Conservation (phyloP, 345 rosid genomes). For the Diplotaxis tenuifolia region DNA sequence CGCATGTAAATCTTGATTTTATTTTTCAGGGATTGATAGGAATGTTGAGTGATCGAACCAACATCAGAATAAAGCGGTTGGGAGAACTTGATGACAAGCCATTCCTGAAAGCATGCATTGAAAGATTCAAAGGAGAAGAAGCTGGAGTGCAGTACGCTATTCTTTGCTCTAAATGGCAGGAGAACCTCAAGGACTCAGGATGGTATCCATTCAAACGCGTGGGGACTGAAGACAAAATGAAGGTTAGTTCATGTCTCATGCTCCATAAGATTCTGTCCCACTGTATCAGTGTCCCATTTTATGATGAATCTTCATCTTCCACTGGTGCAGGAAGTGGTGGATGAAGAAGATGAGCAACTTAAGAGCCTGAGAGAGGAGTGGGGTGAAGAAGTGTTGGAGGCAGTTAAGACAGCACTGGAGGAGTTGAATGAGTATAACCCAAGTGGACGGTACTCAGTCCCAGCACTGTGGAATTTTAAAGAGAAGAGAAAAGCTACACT, state of each 20-base stretch:
- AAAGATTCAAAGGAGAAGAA: constrained; percentile 49
- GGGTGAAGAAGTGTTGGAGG: constrained; percentile 53
- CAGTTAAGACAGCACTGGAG: constrained; percentile 65
- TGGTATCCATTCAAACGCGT: constrained; percentile 73
- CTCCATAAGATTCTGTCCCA: not conserved
- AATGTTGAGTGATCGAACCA: constrained; percentile 34
- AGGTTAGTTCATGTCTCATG: constrained; percentile 15
- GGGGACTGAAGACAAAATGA: constrained; percentile 34
- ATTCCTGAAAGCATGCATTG: constrained; percentile 52
- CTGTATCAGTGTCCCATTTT: not conserved
- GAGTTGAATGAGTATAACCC: constrained; percentile 74
- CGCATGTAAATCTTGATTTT: not conserved
- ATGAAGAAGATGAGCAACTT: constrained; percentile 71
- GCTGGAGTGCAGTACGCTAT: constrained; percentile 49
- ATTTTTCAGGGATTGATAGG: constrained; percentile 50
- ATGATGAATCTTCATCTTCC: not conserved
- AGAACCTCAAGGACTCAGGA: constrained; percentile 45
- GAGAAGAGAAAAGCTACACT: constrained; percentile 70
- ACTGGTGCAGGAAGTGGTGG: constrained; percentile 56
- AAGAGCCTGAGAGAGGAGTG: constrained; percentile 53
- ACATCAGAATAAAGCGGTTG: constrained; percentile 69
- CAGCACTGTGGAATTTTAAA: constrained; percentile 68
- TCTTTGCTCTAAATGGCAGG: constrained; percentile 72
- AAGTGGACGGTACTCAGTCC: constrained; percentile 62
- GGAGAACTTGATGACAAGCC: constrained; percentile 72